Conservation (phyloP, 305 asterid species). For the Fraxinus floribunda region DNA sequence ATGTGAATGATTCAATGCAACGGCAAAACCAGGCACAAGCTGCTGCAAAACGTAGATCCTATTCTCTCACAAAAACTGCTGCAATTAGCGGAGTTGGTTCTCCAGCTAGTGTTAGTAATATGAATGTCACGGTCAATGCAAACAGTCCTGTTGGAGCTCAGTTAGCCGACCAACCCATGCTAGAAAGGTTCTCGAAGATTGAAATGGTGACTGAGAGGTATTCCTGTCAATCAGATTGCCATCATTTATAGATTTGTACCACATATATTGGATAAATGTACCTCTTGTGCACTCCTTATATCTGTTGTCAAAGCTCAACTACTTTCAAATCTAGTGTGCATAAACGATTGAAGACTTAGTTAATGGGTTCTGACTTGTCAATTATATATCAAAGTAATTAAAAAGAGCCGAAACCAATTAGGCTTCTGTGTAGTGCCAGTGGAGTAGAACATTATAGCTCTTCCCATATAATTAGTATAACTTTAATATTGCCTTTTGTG, state of each 20-base stretch:
- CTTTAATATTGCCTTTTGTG: background rate
- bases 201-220: slow-evolving; percentile 76
- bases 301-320: slow-evolving; percentile 4
- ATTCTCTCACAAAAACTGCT: slow-evolving; percentile 74
- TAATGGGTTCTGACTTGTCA: background rate
- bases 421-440: background rate
- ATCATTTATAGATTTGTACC: background rate
- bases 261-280: background rate
- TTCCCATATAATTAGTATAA: background rate
- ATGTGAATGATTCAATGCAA: slow-evolving; percentile 75
- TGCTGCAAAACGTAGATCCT: slow-evolving; percentile 70
- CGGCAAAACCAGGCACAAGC: slow-evolving; percentile 77
- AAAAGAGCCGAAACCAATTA: background rate
- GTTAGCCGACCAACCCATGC: slow-evolving; percentile 59
- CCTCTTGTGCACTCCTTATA: background rate
- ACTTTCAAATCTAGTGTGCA: background rate
- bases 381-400: background rate
- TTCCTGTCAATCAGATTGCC: slow-evolving; percentile 20
- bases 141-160: slow-evolving; percentile 80
- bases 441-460: background rate
- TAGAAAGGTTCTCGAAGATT: slow-evolving; percentile 84
- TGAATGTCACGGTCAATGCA: slow-evolving; percentile 61
- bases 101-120: slow-evolving; percentile 85
- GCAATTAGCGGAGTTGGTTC: slow-evolving; percentile 85
- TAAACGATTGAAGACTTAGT: background rate